Percentiles rank a stretch among this genome's conserved stretches.
phyloP scores from a whole-genome alignment of 306 rosid genomes.

The Vigna reflexopilosa region DNA sequence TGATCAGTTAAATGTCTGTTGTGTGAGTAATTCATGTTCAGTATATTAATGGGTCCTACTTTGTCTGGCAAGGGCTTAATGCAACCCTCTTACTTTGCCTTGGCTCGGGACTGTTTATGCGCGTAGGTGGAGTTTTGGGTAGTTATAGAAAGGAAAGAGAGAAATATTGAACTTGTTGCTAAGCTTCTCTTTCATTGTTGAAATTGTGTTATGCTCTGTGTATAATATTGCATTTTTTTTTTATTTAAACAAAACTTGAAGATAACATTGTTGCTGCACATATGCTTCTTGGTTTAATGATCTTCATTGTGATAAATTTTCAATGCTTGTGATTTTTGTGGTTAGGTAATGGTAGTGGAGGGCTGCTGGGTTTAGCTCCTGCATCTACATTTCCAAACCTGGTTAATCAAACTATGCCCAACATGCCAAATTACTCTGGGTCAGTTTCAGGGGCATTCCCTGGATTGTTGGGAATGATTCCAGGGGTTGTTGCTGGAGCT shows the following conservation, averaged over 20 bases:
- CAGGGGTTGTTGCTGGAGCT: conserved; percentile 90
- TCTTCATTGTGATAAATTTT: conserved; percentile 15
- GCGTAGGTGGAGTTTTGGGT: background rate
- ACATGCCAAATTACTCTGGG: conserved; percentile 98
- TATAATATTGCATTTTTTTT: background rate
- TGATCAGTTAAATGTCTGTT: background rate
- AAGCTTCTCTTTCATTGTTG: conserved; percentile 1
- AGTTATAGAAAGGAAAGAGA: background rate
- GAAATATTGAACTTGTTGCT: conserved; percentile 14
- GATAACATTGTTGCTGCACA: background rate
- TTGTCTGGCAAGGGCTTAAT: background rate
- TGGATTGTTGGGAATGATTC: conserved; percentile 96
- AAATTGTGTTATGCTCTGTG: conserved; percentile 15
- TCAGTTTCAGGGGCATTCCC: conserved; percentile 99
- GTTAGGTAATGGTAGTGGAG: conserved; percentile 79
- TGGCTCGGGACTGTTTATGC: background rate
- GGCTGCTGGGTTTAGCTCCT: conserved; percentile 86
- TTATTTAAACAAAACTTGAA: background rate
- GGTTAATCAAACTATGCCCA: conserved; percentile 98
- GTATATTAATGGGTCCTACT: background rate
- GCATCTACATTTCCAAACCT: conserved; percentile 78
- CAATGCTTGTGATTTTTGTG: conserved; percentile 30
- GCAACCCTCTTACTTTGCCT: background rate
- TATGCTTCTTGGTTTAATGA: conserved; percentile 12
- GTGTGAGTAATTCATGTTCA: background rate